Evolutionary conservation across 23 red algal genomes (phyloP), one percentile per base, ranked within the genome.

Genomic region (Gracilaria caudata): DNA sequence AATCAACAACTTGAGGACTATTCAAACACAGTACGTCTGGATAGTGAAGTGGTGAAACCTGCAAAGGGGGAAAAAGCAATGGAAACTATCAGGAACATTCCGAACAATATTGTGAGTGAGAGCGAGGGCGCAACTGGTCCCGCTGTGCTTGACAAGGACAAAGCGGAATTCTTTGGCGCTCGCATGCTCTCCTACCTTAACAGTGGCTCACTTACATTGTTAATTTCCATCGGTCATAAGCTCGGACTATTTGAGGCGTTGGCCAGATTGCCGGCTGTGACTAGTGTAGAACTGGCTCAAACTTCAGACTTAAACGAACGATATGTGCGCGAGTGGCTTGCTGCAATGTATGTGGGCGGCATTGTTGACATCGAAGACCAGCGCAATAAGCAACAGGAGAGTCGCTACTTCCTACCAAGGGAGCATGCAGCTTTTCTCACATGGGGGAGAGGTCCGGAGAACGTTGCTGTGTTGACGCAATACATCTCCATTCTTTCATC

Each of bases 391-490:
- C 51, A 53, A 6, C 51, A 53, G n/a, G 83, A 76, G 2, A 61
- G n/a, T n/a, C 75, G 77, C 47, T 93, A 78, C 51, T 47, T 51
- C 29, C 28, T 93, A 3, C 90, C 90, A 23, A 30, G 78, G 65
- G 90, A 93, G 37, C 65, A 93, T 60, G 90, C 79, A 8, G 90
- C 90, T 7, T 93, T 93, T 71, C 90, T 93, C 55, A 93, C 90
- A 19, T 85, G 79, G 79, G 81, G 81, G 10, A 66, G 79, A 34
- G 81, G 79, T 6, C 79, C 90, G 36, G 90, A 93, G 53, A 93
- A 93, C 54, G 79, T 84, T 17, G 90, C 90, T 19, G 79, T 93
- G 16, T 47, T 93, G 29, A 75, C 90, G 53, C 79, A 83, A 24
- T 85, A 85, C 44, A 83, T 93, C 54, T 85, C 90, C 0, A 83